These are phyloP conservation scores for Solanum virginianum DNA, from an alignment of 257 asterid genomes.

Conservation along the genomic window DNA sequence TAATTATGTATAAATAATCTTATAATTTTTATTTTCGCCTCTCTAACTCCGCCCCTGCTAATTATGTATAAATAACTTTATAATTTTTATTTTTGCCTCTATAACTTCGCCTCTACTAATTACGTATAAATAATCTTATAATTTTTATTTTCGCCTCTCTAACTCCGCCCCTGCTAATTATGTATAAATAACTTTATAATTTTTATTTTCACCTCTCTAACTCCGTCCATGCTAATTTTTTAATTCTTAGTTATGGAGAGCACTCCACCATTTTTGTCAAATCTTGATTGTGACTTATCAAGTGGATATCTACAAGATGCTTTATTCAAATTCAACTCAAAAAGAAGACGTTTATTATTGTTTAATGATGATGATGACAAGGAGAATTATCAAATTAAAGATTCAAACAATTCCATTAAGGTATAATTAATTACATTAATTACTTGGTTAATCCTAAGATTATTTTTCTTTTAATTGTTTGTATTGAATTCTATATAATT, in stretches of 20 bases:
- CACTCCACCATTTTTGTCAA: constrained; percentile 25
- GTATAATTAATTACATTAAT: neutral
- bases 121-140: neutral
- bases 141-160: neutral
- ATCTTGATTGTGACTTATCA: constrained; percentile 28
- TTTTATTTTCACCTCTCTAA: neutral
- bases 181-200: no score
- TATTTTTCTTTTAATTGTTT: neutral
- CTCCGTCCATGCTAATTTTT: neutral
- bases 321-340: constrained; percentile 56
- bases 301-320: constrained; percentile 91
- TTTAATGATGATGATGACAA: constrained; percentile 4
- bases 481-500: neutral
- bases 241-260: constrained; percentile 12
- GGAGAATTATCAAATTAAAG: constrained; percentile 4
- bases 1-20: neutral
- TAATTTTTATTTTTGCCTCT: neutral
- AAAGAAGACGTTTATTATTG: constrained; percentile 45
- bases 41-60: neutral
- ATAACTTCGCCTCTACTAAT: neutral
- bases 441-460: neutral
- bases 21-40: neutral
- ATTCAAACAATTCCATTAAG: constrained; percentile 1
- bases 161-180: neutral
- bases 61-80: no score